Percentiles rank a stretch among this genome's conserved stretches.
Conservation (phyloP, 208 protist genomes). For the Acanthamoeba triangularis region DNA sequence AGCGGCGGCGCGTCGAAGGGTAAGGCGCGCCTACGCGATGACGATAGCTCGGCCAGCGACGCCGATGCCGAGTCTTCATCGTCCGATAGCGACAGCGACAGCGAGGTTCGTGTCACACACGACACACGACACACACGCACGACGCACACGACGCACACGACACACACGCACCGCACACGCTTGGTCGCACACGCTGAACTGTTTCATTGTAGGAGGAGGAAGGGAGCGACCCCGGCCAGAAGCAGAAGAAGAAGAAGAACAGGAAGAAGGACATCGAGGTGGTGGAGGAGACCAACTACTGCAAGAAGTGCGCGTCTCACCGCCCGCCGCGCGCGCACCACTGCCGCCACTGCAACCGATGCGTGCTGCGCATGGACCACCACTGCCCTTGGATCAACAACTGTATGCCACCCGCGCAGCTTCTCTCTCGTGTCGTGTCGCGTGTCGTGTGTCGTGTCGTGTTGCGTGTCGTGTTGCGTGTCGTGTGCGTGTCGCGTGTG, state of each 20-base stretch:
- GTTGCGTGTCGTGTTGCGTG: not conserved
- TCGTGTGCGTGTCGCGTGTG: too few relatives aligned
- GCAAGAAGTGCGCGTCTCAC: not conserved
- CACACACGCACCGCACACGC: not conserved
- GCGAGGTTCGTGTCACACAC: not conserved
- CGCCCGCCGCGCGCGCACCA: constrained; percentile 6
- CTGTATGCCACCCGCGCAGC: not conserved
- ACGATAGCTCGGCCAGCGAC: not conserved
- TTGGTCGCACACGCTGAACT: too few relatives aligned
- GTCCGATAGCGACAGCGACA: not conserved
- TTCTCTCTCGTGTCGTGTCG: not conserved
- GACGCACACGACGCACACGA: not conserved
- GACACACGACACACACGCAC: not conserved
- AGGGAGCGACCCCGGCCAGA: not conserved
- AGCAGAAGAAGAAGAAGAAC: too few relatives aligned
- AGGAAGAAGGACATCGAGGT: not conserved
- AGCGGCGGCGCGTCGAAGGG: not conserved
- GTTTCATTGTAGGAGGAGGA: not conserved
- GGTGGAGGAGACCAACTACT: not conserved
- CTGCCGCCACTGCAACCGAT: constrained; percentile 37
- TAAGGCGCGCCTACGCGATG: not conserved
- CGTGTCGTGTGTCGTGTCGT: not conserved
- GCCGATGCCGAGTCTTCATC: not conserved
- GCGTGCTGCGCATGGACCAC: constrained; percentile 63
- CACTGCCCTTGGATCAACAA: constrained; percentile 69